These are phyloP conservation scores for Westerdykella ornata DNA, from an alignment of 2,329 filamentous ascomycete genomes.

Conservation along the genomic window DNA sequence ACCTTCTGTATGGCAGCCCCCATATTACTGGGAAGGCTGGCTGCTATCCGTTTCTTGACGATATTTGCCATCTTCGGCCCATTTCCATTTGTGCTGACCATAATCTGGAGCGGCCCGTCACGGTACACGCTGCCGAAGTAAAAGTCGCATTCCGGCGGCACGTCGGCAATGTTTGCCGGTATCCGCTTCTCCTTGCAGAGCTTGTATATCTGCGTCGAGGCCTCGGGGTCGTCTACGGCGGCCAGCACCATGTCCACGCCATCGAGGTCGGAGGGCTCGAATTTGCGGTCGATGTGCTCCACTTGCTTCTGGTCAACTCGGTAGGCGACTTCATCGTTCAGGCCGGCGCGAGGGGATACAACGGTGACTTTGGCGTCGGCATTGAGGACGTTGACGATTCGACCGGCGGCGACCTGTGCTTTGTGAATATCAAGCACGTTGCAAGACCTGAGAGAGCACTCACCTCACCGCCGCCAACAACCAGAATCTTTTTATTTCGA, in stretches of 20 bases:
- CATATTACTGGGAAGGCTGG: conserved; percentile 65
- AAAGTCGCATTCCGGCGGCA: conserved; percentile 94
- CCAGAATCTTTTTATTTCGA: conserved; percentile 78
- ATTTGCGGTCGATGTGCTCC: conserved; percentile 72
- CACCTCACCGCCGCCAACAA: conserved; percentile 93
- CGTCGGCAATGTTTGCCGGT: conserved; percentile 92
- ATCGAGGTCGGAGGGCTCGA: conserved; percentile 81
- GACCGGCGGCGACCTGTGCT: conserved; percentile 81
- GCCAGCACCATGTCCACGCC: conserved; percentile 79
- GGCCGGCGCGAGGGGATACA: conserved; percentile 68
- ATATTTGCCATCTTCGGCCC: conserved; percentile 85
- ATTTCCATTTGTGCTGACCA: conserved; percentile 98
- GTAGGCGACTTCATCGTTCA: conserved; percentile 82
- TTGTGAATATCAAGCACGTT: conserved; percentile 31
- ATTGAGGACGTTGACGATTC: conserved; percentile 89
- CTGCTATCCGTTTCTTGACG: conserved; percentile 75
- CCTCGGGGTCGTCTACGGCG: conserved; percentile 85
- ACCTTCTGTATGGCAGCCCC: conserved; percentile 82
- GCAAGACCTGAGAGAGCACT: conserved; percentile 19
- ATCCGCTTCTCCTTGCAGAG: conserved; percentile 80
- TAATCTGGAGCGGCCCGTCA: conserved; percentile 91
- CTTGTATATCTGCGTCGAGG: conserved; percentile 88
- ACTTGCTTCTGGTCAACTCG: conserved; percentile 71
- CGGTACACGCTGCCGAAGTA: conserved; percentile 96
- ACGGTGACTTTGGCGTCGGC: conserved; percentile 88